Evolutionary conservation across 2,329 filamentous ascomycete genomes (phyloP).

Genomic region (Paradendryphiella salina): DNA sequence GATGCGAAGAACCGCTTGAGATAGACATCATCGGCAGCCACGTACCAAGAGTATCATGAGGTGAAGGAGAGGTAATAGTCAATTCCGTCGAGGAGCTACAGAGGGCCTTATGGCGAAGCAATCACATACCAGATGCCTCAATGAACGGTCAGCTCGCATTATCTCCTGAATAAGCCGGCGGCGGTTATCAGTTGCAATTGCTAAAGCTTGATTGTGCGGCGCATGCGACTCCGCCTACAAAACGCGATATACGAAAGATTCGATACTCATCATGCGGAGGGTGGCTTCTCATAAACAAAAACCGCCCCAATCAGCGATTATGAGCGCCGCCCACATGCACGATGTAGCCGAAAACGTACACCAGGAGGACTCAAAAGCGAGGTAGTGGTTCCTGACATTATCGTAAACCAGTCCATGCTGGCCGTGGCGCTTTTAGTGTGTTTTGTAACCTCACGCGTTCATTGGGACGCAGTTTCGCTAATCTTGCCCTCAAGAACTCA

Average conservation of each 20-base stretch:
- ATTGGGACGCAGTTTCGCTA: neutral
- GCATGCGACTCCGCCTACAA: constrained; percentile 1
- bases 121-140: neutral
- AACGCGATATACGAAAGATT: neutral
- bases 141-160: neutral
- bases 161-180: neutral
- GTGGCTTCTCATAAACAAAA: neutral
- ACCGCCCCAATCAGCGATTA: constrained; percentile 4
- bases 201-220: neutral
- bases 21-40: constrained; percentile 10
- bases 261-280: neutral
- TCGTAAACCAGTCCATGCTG: neutral
- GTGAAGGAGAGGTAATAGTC: neutral
- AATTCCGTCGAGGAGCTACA: neutral
- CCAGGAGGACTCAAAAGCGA: neutral
- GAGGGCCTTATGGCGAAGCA: constrained; percentile 1
- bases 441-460: neutral
- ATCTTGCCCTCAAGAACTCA: neutral
- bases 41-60: constrained; percentile 1
- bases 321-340: neutral
- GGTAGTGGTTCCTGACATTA: neutral
- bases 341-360: constrained; percentile 3
- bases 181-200: constrained; percentile 7
- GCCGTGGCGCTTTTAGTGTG: constrained; percentile 4
- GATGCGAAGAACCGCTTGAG: constrained; percentile 2